These are phyloP conservation scores for Ochetophila trinervis DNA, from an alignment of 306 rosid species.

Conservation along the genomic window DNA sequence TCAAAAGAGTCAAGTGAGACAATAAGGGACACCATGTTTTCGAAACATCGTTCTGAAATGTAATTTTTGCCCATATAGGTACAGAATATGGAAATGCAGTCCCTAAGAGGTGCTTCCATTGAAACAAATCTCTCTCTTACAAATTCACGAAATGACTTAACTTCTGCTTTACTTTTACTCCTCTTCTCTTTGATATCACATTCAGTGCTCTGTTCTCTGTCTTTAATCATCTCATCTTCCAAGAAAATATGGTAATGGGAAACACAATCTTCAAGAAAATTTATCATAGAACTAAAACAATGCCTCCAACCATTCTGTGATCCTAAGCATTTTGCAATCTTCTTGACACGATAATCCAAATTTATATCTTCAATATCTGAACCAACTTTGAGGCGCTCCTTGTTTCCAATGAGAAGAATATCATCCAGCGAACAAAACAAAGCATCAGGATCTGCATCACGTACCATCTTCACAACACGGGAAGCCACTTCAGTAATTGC, in stretches of 20 bases:
- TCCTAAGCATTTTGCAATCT: no score
- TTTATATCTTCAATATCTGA: no score
- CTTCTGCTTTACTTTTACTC: no score
- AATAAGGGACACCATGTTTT: constrained; percentile 32
- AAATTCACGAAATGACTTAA: no score
- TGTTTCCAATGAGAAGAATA: constrained; percentile 60
- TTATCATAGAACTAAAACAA: constrained; percentile 50
- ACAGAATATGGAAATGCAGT: constrained; percentile 18
- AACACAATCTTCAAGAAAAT: constrained; percentile 62
- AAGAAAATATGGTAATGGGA: constrained; percentile 46
- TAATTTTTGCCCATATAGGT: constrained; percentile 15
- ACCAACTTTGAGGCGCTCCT: no score
- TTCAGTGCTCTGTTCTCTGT: no score
- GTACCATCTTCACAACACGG: constrained; percentile 46
- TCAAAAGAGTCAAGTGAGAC: constrained; percentile 37
- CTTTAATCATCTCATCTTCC: constrained; percentile 36
- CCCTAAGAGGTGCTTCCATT: constrained; percentile 12
- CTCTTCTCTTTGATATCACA: no score
- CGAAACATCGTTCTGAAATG: no score
- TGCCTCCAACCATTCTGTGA: constrained; percentile 49
- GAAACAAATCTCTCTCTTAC: no score
- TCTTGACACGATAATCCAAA: no score
- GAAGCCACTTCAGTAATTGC: constrained; percentile 65
- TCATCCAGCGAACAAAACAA: constrained; percentile 47
- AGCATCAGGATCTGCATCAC: constrained; percentile 25